A percentile compares a stretch with the other conserved stretches of the same genome.
phyloP scores from a whole-genome alignment of 805 yeast genomes.

The Ogataea methylovora region DNA sequence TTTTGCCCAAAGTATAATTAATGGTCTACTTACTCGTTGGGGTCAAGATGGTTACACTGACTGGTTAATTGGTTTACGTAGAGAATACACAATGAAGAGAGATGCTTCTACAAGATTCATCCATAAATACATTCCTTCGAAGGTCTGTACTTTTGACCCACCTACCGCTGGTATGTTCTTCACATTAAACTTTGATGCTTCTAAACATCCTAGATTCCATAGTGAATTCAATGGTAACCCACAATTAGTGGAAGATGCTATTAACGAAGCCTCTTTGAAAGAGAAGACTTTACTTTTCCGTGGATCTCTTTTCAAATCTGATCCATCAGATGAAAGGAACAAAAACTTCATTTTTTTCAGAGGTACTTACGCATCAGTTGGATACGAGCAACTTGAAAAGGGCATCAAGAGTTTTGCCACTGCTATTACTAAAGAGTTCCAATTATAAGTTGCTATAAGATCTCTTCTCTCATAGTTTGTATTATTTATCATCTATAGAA shows the following conservation, averaged over 20 bases:
- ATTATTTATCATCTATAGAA: too few relatives aligned
- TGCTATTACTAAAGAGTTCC: slow-evolving; percentile 45
- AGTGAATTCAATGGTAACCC: slow-evolving; percentile 52
- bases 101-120: slow-evolving; percentile 71
- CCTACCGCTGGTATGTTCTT: slow-evolving; percentile 79
- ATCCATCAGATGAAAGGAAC: slow-evolving; percentile 20
- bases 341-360: slow-evolving; percentile 51
- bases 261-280: slow-evolving; percentile 46
- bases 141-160: slow-evolving; percentile 29
- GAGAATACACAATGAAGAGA: slow-evolving; percentile 71
- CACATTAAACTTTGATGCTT: slow-evolving; percentile 57
- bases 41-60: slow-evolving; percentile 74
- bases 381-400: slow-evolving; percentile 42
- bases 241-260: slow-evolving; percentile 43
- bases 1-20: slow-evolving; percentile 53
- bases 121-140: slow-evolving; percentile 39
- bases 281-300: slow-evolving; percentile 3
- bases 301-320: slow-evolving; percentile 12
- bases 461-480: too few relatives aligned
- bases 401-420: slow-evolving; percentile 57
- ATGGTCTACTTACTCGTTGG: slow-evolving; percentile 66
- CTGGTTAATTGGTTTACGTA: slow-evolving; percentile 69
- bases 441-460: too few relatives aligned
- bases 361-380: slow-evolving; percentile 75
- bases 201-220: slow-evolving; percentile 67